Evolutionary conservation across 441 rosid genomes (phyloP), one percentile per base, ranked within the genome.

Genomic region (Syzygium malaccense): DNA sequence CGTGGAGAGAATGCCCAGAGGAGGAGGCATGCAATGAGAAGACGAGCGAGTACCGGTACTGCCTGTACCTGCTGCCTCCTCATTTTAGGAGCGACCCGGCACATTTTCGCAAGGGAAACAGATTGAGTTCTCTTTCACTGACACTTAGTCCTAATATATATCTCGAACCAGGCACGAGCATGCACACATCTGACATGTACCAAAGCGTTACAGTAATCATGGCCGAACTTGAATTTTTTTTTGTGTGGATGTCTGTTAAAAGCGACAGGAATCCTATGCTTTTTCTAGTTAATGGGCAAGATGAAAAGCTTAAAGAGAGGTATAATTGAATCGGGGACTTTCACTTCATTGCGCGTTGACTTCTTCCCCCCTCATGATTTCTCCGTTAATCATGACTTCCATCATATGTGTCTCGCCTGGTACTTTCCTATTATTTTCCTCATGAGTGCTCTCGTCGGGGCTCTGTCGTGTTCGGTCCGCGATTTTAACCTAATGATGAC

Each of bases 211-310:
- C 83, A 75, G 91, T 89, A 91, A 93, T 92, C 93, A 93, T 94
- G 68, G 64, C 91, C 37, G 88, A 90, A 89, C 89, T 92, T 92
- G 94, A 80, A 86, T 85, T 45, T 45, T 45, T 45, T 45, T 45
- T 80, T 85, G 62, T 25, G 56, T 75, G 91, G 87, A 88, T 88
- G 92, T 88, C 85, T 75, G 92, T 85, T 86, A 90, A 91, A 93
- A 87, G 89, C 91, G 90, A 68, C 86, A 71, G 92, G 96, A 86
- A 93, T 93, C 94, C 93, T 88, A 92, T 93, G 96, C 92, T 90
- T 89, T 91, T 86, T 86, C 4, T 19, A 86, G 88, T 86, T 88
- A 88, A 56, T 23, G 48, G 83, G 57, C 86, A 12, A 86, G 88
- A 86, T 37, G 8, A 71, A 71, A 71, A 37, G 80, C 49, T 23